Percentiles rank a stretch among this genome's conserved stretches.
Evolutionary conservation across 306 rosid genomes (phyloP).

Genomic region (Citrullus amarus): DNA sequence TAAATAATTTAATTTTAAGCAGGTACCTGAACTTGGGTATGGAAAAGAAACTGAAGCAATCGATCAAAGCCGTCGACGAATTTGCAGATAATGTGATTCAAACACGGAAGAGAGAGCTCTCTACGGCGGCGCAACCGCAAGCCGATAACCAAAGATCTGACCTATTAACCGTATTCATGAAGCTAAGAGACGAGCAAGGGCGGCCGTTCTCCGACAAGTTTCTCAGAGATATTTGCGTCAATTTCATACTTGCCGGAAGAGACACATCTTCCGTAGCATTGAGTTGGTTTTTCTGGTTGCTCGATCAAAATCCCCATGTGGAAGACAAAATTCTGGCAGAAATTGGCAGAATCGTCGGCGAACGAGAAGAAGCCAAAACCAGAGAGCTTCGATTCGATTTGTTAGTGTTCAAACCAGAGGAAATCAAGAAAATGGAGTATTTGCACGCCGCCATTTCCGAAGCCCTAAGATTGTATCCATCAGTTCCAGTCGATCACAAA

Average conservation of each 20-base stretch:
- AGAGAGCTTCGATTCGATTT: not conserved
- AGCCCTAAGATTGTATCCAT: slow-evolving; percentile 80
- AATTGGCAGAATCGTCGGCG: slow-evolving; percentile 32
- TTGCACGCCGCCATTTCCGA: slow-evolving; percentile 88
- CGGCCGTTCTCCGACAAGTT: slow-evolving; percentile 55
- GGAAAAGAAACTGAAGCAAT: slow-evolving; percentile 46
- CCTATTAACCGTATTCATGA: slow-evolving; percentile 60
- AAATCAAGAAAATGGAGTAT: slow-evolving; percentile 88
- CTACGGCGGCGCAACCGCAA: not conserved
- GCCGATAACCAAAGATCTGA: slow-evolving; percentile 25
- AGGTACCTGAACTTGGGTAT: slow-evolving; percentile 42
- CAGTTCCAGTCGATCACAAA: slow-evolving; percentile 85
- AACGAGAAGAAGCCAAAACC: slow-evolving; percentile 22
- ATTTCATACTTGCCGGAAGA: slow-evolving; percentile 83
- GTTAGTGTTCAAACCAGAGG: slow-evolving; percentile 43
- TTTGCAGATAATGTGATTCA: slow-evolving; percentile 66
- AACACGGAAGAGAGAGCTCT: slow-evolving; percentile 58
- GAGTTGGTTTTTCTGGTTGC: slow-evolving; percentile 93
- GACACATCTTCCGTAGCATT: slow-evolving; percentile 95
- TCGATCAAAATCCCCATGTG: slow-evolving; percentile 48
- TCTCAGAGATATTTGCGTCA: slow-evolving; percentile 85
- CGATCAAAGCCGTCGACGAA: slow-evolving; percentile 54
- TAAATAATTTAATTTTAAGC: not conserved
- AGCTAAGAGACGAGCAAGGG: slow-evolving; percentile 58
- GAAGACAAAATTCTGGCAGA: slow-evolving; percentile 54